Base-by-base conservation (phyloP, 345 rosid genomes). In the Lepidium didymum region DNA sequence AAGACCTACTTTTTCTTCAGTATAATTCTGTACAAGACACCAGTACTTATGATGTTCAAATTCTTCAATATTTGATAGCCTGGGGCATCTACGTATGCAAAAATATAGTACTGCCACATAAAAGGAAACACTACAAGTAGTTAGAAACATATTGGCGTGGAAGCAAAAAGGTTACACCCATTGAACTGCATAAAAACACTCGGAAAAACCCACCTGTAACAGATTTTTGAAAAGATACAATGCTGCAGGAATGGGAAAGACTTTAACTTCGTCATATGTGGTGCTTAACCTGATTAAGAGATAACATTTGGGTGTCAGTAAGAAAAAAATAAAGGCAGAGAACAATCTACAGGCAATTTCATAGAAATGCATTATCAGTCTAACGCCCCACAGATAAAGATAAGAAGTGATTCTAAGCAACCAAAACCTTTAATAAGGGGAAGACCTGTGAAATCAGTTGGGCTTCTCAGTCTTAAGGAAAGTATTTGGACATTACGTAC, bases 31-130 rank as follows among this genome's bases (percentile, higher is more conserved):
- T 94, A 91, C 68, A 94, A 80, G 73, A 94, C 81, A 69, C 99
- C 96, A 37, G 99, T 91, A 70, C 96, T 94, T 64, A 94, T 91
- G 41, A 91, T 94, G 76, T 94, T 94, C 55, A 94, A 80, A 80
- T 94, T 94, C 93, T 94, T 94, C 82, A 87, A 80, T 80, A 94
- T 94, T 81, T 91, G 99, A 73, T 94, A 91, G 54, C 97, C 99
- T 4, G 97, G 97, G 21, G 99, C 99, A 60, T 89, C 95, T 49
- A 89, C 96, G 55, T 94, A 94, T 10, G 99, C 93, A 83, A 94
- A 91, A 77, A 94, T 94, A 79, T 94, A 94, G 79, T 94, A 94
- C 96, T 89, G 86, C 85, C 74, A 80, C 52, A 67, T 2, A 78
- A 53, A 46, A 70, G 12, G 14, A 52, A 21, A 53, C 14, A 68